Evolutionary conservation across 148 eudicot genomes (phyloP).

Genomic region (Spergularia bocconei): DNA sequence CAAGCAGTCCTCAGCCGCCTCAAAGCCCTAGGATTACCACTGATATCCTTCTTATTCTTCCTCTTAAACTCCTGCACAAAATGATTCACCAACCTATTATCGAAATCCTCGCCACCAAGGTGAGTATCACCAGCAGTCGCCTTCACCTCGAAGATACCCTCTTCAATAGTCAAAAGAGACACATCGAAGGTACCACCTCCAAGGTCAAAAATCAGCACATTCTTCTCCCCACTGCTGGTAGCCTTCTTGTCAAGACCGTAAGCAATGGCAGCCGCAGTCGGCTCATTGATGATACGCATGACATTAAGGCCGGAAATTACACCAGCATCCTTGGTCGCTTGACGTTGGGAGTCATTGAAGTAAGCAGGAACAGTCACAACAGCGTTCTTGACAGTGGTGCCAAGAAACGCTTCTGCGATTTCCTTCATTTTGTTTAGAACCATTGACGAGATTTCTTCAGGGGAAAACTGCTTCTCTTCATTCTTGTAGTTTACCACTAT

Average conservation of each 20-base stretch:
- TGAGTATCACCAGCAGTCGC: constrained; percentile 58
- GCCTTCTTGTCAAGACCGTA: constrained; percentile 58
- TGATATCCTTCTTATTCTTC: constrained; percentile 57
- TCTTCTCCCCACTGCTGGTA: constrained; percentile 42
- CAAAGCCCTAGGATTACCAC: constrained; percentile 49
- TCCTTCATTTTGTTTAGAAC: constrained; percentile 50
- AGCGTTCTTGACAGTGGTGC: constrained; percentile 42
- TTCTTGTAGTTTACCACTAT: constrained; percentile 44
- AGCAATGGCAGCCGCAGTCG: constrained; percentile 58
- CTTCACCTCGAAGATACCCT: constrained; percentile 56
- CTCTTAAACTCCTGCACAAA: constrained; percentile 55
- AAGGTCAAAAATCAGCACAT: constrained; percentile 48
- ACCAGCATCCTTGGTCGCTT: constrained; percentile 56
- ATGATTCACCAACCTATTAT: constrained; percentile 53
- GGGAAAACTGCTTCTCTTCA: constrained; percentile 46
- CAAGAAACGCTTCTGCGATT: constrained; percentile 50
- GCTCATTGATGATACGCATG: constrained; percentile 56
- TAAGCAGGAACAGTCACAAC: constrained; percentile 58
- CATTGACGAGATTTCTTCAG: constrained; percentile 55
- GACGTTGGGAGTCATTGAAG: constrained; percentile 55
- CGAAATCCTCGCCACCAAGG: constrained; percentile 56
- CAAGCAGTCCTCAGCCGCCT: constrained; percentile 58
- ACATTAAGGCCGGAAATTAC: constrained; percentile 50
- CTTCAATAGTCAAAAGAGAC: constrained; percentile 45
- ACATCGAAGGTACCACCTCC: constrained; percentile 60